phyloP scores from a whole-genome alignment of 139 green algal species.

The Chlamydomonas sphaeroides region DNA sequence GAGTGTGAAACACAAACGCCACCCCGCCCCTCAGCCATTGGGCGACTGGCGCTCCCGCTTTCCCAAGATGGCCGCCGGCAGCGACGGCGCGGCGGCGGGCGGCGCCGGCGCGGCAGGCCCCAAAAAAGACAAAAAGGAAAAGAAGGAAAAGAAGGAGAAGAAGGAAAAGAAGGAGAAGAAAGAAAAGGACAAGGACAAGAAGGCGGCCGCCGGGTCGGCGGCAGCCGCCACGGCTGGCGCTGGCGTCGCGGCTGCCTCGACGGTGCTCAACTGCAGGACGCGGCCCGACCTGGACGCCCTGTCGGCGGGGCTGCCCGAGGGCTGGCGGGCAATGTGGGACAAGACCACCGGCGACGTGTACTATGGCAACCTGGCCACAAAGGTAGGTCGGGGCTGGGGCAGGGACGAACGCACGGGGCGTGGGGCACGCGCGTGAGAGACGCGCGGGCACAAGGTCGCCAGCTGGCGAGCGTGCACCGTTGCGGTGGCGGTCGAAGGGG shows the following conservation, averaged over 20 bases:
- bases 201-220: background rate
- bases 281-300: slow-evolving; percentile 70
- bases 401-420: too few relatives aligned
- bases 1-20: too few relatives aligned
- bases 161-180: slow-evolving; percentile 41
- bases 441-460: background rate
- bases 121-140: background rate
- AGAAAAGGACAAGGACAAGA: background rate
- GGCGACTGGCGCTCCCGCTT: slow-evolving; percentile 35
- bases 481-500: too few relatives aligned
- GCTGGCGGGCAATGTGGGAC: slow-evolving; percentile 79
- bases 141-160: slow-evolving; percentile 26
- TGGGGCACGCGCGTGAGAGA: too few relatives aligned
- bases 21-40: background rate
- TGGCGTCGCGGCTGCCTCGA: background rate
- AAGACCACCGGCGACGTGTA: slow-evolving; percentile 65
- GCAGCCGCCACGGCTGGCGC: background rate
- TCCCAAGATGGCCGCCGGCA: slow-evolving; percentile 1
- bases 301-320: slow-evolving; percentile 61
- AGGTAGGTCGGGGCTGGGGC: slow-evolving; percentile 47
- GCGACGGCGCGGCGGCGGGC: background rate
- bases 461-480: too few relatives aligned
- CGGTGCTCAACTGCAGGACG: slow-evolving; percentile 50
- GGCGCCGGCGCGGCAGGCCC: background rate
- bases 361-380: slow-evolving; percentile 75